Percentiles rank a stretch among this genome's conserved stretches.
Evolutionary conservation across 495 filamentous ascomycete species (phyloP).

Genomic region (Penicillium egyptiacum): DNA sequence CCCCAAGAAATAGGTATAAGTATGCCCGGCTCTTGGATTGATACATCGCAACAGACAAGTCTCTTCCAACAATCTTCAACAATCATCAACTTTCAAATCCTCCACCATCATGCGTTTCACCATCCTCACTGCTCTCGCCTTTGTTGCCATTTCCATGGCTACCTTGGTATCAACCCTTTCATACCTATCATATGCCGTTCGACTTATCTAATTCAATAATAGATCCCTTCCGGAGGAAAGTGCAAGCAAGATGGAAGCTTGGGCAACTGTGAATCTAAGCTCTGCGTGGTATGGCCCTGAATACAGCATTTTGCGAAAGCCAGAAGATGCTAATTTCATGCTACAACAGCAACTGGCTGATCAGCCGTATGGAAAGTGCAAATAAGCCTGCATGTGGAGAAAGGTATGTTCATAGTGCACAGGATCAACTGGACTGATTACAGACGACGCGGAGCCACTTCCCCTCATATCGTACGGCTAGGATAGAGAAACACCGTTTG

Average conservation of each 20-base stretch:
- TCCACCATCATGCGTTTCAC: constrained; percentile 11
- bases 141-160: constrained; percentile 8
- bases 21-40: not conserved
- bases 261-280: constrained; percentile 12
- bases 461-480: not conserved
- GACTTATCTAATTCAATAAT: not conserved
- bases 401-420: not conserved
- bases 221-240: constrained; percentile 13
- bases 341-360: constrained; percentile 11
- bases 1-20: not conserved
- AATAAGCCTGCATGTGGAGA: constrained; percentile 2
- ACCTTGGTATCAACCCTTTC: not conserved
- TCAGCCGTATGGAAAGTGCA: constrained; percentile 12
- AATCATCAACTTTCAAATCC: not conserved
- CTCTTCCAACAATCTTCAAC: not conserved
- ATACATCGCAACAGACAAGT: not conserved
- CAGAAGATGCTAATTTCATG: not conserved
- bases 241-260: constrained; percentile 20
- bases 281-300: constrained; percentile 11
- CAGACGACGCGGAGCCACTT: not conserved
- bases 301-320: not conserved
- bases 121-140: constrained; percentile 10
- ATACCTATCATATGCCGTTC: not conserved
- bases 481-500: not conserved
- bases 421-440: not conserved